These are phyloP conservation scores for Penicillium brevicompactum DNA, from an alignment of 2,329 filamentous ascomycete genomes.

Conservation along the genomic window DNA sequence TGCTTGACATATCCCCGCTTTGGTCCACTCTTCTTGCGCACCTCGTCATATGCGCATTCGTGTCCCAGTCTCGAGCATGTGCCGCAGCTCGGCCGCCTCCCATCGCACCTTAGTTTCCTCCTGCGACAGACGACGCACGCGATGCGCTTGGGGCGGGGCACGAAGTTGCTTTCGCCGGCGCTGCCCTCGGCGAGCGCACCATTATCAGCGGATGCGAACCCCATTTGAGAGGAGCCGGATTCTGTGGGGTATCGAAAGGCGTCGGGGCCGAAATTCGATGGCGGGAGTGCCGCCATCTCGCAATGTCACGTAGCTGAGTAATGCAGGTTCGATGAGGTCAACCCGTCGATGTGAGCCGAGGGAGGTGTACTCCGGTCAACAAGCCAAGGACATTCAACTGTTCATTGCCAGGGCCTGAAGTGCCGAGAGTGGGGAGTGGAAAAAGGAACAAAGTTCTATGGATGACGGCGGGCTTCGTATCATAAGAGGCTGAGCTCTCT, in stretches of 20 bases:
- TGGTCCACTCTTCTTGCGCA: constrained; percentile 89
- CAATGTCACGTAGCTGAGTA: constrained; percentile 4
- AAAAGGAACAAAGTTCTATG: constrained; percentile 12
- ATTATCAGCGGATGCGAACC: constrained; percentile 19
- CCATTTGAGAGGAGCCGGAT: constrained; percentile 13
- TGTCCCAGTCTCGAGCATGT: constrained; percentile 87
- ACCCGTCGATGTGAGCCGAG: not conserved
- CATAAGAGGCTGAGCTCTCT: constrained; percentile 9
- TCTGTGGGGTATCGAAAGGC: constrained; percentile 32
- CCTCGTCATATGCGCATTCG: constrained; percentile 86
- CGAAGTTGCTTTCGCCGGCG: constrained; percentile 55
- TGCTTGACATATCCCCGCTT: constrained; percentile 95
- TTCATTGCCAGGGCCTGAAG: constrained; percentile 7
- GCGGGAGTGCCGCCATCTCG: constrained; percentile 21
- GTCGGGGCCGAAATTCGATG: constrained; percentile 17
- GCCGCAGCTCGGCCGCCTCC: constrained; percentile 78
- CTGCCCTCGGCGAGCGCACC: constrained; percentile 35
- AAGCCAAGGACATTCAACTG: not conserved
- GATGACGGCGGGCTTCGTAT: constrained; percentile 16
- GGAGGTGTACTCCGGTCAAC: not conserved
- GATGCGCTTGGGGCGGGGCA: constrained; percentile 85
- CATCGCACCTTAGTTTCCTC: constrained; percentile 89
- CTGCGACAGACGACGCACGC: constrained; percentile 94
- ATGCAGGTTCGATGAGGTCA: constrained; percentile 14
- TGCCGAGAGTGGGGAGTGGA: constrained; percentile 9